A percentile compares a stretch with the other conserved stretches of the same genome.
These are phyloP conservation scores for Thoreauomyces humboldtii DNA, from an alignment of 192 early-diverging fungal genomes.

Conservation along the genomic window DNA sequence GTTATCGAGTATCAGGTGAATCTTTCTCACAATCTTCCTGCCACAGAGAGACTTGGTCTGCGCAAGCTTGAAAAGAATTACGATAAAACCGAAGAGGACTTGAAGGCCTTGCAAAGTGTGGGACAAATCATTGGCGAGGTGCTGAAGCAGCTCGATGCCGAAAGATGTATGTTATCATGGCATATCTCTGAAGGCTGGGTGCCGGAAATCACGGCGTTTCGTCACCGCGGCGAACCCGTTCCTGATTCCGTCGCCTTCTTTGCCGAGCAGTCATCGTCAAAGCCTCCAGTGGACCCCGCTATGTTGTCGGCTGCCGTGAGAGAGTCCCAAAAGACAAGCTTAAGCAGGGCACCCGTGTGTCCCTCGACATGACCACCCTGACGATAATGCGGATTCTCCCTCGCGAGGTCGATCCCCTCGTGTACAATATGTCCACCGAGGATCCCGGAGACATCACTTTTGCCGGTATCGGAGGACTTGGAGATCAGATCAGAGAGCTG, in stretches of 20 bases:
- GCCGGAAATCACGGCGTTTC: too few relatives aligned
- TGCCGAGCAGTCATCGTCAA: conserved; percentile 96
- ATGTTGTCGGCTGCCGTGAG: conserved; percentile 95
- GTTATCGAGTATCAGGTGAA: too few relatives aligned
- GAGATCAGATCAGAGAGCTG: conserved; percentile 96
- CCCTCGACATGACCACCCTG: conserved; percentile 98
- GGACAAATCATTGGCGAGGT: conserved; percentile 99
- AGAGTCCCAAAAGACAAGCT: conserved; percentile 93
- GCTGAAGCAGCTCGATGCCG: conserved; percentile 94
- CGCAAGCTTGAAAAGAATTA: conserved; percentile 85
- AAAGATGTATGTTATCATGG: conserved; percentile 91
- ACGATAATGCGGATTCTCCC: conserved; percentile 99
- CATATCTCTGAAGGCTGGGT: too few relatives aligned
- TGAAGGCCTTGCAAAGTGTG: conserved; percentile 97
- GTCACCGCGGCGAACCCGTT: too few relatives aligned
- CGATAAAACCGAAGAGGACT: conserved; percentile 95
- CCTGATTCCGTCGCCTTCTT: too few relatives aligned
- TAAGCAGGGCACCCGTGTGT: conserved; percentile 95
- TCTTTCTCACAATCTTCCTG: too few relatives aligned
- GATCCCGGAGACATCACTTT: conserved; percentile 94
- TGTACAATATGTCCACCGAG: conserved; percentile 99
- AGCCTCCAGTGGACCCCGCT: conserved; percentile 92
- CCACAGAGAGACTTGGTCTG: conserved; percentile 80
- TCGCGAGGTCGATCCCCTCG: conserved; percentile 96
- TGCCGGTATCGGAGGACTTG: conserved; percentile 94